Evolutionary conservation across 2,329 filamentous ascomycete genomes (phyloP).

Genomic region (Fusarium lyarnte): DNA sequence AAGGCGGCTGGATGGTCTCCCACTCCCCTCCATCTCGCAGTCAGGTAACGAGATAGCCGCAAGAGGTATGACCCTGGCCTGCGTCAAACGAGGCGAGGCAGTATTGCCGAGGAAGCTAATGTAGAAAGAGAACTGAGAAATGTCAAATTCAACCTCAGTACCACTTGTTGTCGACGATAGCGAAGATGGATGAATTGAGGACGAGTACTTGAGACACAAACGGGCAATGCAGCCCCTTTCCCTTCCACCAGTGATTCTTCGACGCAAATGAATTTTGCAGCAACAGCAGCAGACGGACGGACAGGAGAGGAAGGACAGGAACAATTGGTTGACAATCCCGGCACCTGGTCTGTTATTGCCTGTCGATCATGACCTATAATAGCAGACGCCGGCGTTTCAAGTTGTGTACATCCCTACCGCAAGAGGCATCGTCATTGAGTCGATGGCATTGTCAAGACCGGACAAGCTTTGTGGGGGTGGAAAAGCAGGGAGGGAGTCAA

Average conservation of each 20-base stretch:
- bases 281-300: neutral
- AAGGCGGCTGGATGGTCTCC: conserved; percentile 18
- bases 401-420: conserved; percentile 45
- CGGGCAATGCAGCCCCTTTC: conserved; percentile 27
- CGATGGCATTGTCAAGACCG: conserved; percentile 48
- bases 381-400: conserved; percentile 49
- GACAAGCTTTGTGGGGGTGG: conserved; percentile 52
- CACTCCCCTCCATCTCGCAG: conserved; percentile 17
- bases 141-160: conserved; percentile 1
- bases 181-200: neutral
- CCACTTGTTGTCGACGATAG: neutral
- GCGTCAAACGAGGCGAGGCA: neutral
- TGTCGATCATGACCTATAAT: conserved; percentile 40
- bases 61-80: neutral
- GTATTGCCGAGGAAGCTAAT: conserved; percentile 12
- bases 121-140: neutral
- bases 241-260: neutral
- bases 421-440: conserved; percentile 37
- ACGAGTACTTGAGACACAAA: conserved; percentile 16
- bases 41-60: conserved; percentile 22
- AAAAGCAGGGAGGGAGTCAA: conserved; percentile 8
- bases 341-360: conserved; percentile 13
- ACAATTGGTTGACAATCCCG: conserved; percentile 11
- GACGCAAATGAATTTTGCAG: conserved; percentile 1
- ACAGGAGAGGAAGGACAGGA: neutral